phyloP scores from a whole-genome alignment of 768 basidiomycete species.

The Podaxis mareebaensis region DNA sequence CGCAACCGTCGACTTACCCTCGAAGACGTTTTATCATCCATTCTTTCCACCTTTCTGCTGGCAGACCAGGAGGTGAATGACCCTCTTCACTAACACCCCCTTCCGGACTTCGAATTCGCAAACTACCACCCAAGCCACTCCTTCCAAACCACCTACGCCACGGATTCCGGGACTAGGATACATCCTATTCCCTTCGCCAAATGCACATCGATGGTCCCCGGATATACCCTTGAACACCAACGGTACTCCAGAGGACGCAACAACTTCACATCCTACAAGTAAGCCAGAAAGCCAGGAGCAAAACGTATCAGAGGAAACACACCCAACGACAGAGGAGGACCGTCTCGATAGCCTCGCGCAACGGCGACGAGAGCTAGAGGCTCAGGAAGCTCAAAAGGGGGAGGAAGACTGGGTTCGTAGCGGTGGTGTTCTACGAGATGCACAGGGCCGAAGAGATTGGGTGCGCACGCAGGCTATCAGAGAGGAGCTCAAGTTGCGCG shows the following conservation, averaged over 20 bases:
- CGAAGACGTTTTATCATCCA: not conserved
- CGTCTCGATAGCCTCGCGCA: conserved; percentile 1
- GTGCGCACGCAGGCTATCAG: conserved; percentile 49
- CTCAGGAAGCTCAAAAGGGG: conserved; percentile 42
- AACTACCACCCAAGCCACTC: not conserved
- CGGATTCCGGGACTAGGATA: conserved; percentile 9
- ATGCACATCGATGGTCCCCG: not conserved
- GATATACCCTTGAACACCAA: not conserved
- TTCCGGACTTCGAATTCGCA: not conserved
- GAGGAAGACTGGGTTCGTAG: conserved; percentile 63
- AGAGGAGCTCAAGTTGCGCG: conserved; percentile 46
- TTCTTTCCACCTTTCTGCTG: not conserved
- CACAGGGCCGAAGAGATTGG: conserved; percentile 47
- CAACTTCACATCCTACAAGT: not conserved
- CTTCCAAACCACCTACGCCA: not conserved
- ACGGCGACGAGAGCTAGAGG: conserved; percentile 31
- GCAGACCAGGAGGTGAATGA: not conserved
- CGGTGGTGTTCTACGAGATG: conserved; percentile 56
- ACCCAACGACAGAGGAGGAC: not conserved
- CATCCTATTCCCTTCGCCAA: conserved; percentile 3
- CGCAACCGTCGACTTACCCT: not conserved
- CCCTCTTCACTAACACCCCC: conserved; percentile 3
- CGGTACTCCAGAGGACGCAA: not conserved
- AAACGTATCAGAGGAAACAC: not conserved
- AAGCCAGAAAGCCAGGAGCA: not conserved